Evolutionary conservation across 495 filamentous ascomycete genomes (phyloP), one percentile per base, ranked within the genome.

Genomic region (Penicillium daleae): DNA sequence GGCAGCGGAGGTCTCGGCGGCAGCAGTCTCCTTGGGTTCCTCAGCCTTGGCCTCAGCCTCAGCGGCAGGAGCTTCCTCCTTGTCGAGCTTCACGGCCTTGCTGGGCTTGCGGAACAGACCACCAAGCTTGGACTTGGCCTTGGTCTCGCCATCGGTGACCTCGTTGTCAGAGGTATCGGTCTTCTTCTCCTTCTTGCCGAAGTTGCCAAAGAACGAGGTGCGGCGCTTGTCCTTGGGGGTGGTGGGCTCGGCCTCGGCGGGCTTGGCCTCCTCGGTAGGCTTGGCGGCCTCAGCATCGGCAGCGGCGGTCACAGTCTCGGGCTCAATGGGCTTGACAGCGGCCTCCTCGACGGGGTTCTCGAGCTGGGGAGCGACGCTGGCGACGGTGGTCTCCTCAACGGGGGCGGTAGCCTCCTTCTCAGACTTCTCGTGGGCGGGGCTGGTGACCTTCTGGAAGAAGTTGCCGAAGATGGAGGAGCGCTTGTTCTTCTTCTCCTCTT

Each of bases 51-150:
- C 52, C 66, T 78, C 73, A 39, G 73, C 53, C 60, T 77, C 73
- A 50, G 67, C 68, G 56, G 74, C 67, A 39, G 70, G 51, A 33
- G 68, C 61, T 56, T 75, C 67, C 69, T 78, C 74, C 63, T 76
- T 72, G 66, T 77, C 75, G 27, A 76, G 70, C 77, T 81, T 82
- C 60, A 79, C 78, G 55, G 81, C 82, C 74, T 83, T 82, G 80
- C 80, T 83, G 63, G 81, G 76, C 76, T 81, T 83, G 67, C 83
- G 83, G 76, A 85, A 85, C 39, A 86, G 76, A 66, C 79, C 79
- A 49, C 82, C 82, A 26, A 86, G 76, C 70, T 82, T 83, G 74
- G 80, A 80, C 74, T 81, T 78, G 65, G 70, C 61, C 81, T 83
- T 86, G 63, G 76, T 63, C 67, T 85, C 82, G 50, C 76, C 76